A percentile compares a stretch with the other conserved stretches of the same genome.
Evolutionary conservation across 768 basidiomycete species (phyloP).

Genomic region (Clavaria fumosa): DNA sequence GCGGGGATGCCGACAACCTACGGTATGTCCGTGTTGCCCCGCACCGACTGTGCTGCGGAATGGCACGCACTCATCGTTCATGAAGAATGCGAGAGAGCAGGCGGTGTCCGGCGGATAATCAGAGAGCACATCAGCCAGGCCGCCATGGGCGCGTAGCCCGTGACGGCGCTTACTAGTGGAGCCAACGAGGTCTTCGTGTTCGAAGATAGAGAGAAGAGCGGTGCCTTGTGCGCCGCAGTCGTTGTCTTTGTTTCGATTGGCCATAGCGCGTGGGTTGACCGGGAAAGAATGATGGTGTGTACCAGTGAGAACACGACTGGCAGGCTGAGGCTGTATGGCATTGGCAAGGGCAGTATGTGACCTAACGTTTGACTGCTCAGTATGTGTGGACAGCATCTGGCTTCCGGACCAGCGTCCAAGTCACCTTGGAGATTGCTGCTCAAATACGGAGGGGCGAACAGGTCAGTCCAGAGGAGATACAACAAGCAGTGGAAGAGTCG

Average conservation of each 20-base stretch:
- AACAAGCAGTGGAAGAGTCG: too few species aligned
- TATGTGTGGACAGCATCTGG: constrained; percentile 26
- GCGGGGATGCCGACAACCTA: constrained; percentile 59
- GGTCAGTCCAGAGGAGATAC: constrained; percentile 39
- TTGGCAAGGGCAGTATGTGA: constrained; percentile 36
- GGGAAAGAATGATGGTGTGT: constrained; percentile 27
- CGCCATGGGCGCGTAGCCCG: constrained; percentile 32
- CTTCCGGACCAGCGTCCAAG: constrained; percentile 39
- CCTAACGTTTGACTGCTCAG: neutral
- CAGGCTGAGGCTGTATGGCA: constrained; percentile 30
- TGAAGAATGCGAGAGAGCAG: constrained; percentile 45
- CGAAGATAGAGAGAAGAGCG: constrained; percentile 37
- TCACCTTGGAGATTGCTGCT: constrained; percentile 35
- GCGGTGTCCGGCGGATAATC: constrained; percentile 15
- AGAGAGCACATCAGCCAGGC: constrained; percentile 40
- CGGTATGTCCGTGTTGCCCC: constrained; percentile 41
- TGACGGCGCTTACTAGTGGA: constrained; percentile 24
- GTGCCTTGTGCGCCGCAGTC: constrained; percentile 21
- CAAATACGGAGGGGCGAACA: constrained; percentile 36
- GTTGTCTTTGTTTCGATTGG: constrained; percentile 21
- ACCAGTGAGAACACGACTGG: too few species aligned
- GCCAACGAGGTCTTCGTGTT: constrained; percentile 26
- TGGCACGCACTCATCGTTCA: constrained; percentile 24
- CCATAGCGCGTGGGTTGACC: constrained; percentile 21
- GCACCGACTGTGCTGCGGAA: constrained; percentile 50